These are phyloP conservation scores for Cutaneotrichosporon sp. DNA, from an alignment of 1,284 basidiomycete genomes.

Conservation along the genomic window DNA sequence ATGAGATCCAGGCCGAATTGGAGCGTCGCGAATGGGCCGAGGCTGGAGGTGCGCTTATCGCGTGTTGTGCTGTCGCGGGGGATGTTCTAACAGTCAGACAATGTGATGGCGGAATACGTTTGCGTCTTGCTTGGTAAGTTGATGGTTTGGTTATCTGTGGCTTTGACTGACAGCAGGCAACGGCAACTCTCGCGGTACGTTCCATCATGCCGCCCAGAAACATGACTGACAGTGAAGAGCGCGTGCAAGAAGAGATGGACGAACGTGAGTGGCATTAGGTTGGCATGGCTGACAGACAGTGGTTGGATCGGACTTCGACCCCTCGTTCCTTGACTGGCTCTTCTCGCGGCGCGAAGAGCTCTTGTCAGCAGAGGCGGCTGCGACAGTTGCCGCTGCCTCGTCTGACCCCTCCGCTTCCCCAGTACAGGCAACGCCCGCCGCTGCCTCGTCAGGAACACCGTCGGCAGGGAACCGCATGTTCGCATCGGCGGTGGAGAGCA, in stretches of 20 bases:
- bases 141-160: background rate
- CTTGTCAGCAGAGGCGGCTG: background rate
- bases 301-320: conserved; percentile 34
- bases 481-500: conserved; percentile 19
- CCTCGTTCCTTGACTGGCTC: conserved; percentile 42
- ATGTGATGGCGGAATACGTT: conserved; percentile 43
- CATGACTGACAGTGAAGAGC: conserved; percentile 25
- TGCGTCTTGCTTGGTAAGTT: conserved; percentile 41
- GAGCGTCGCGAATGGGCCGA: conserved; percentile 46
- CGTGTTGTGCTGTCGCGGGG: no score
- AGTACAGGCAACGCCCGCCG: conserved; percentile 3
- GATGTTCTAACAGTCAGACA: no score
- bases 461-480: conserved; percentile 12
- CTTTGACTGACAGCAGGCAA: conserved; percentile 29
- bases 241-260: conserved; percentile 42
- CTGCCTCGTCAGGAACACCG: conserved; percentile 7
- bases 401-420: no score
- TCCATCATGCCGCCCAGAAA: background rate
- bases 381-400: conserved; percentile 6
- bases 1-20: conserved; percentile 38
- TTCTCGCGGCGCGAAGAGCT: conserved; percentile 22
- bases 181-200: conserved; percentile 35
- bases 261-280: conserved; percentile 24
- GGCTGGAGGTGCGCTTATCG: conserved; percentile 24
- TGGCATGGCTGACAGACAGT: conserved; percentile 13